Evolutionary conservation across 2,329 filamentous ascomycete genomes (phyloP).

Genomic region (Ophiocordyceps robertsii): DNA sequence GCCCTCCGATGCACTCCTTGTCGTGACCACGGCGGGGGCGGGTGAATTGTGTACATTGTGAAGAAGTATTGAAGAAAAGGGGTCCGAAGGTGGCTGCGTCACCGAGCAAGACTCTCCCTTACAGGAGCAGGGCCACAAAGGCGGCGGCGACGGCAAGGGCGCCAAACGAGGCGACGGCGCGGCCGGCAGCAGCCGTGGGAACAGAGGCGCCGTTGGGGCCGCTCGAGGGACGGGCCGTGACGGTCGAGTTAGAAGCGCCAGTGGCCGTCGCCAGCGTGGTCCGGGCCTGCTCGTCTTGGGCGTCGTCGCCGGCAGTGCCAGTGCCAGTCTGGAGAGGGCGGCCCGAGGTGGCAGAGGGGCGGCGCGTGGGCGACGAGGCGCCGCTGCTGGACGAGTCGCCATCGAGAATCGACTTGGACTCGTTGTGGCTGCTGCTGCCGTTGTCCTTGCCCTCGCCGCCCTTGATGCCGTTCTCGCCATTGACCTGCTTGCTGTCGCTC

Average conservation of each 20-base stretch:
- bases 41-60: too few relatives aligned
- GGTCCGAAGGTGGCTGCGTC: not conserved
- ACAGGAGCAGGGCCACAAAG: constrained; percentile 16
- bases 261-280: constrained; percentile 8
- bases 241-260: constrained; percentile 5
- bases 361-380: constrained; percentile 1
- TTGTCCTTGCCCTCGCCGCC: not conserved
- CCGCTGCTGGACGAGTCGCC: not conserved
- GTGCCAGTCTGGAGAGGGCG: constrained; percentile 1
- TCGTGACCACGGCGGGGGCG: too few relatives aligned
- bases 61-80: not conserved
- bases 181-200: not conserved
- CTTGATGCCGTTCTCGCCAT: not conserved
- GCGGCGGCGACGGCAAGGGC: constrained; percentile 15
- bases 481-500: constrained; percentile 3
- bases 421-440: not conserved
- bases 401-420: not conserved
- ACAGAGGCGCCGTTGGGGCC: constrained; percentile 1
- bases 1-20: too few relatives aligned
- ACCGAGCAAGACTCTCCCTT: constrained; percentile 3
- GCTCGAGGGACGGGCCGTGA: constrained; percentile 3
- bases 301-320: too few relatives aligned
- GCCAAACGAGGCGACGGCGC: constrained; percentile 5
- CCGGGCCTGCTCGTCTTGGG: constrained; percentile 2
- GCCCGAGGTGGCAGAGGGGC: constrained; percentile 3